Conservation (phyloP, 2,329 filamentous ascomycete species). For the Hyphodiscus sp. region DNA sequence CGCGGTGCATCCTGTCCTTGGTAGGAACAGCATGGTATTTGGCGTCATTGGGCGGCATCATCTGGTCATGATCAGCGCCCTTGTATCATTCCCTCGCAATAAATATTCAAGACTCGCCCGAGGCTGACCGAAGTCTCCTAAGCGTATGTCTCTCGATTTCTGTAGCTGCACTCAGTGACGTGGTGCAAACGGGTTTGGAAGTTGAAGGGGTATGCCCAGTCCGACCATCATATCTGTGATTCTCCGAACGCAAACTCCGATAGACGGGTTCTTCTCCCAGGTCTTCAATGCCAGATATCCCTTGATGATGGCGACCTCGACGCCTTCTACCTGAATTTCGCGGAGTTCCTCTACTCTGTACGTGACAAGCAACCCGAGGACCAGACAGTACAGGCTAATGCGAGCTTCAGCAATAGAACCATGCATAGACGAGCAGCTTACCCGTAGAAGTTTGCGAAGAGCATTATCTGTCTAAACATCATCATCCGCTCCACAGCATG, state of each 20-base stretch:
- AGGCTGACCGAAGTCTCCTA: not conserved
- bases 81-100: not conserved
- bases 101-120: not conserved
- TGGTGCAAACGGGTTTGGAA: not conserved
- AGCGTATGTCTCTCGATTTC: not conserved
- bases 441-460: not conserved
- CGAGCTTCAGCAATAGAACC: not conserved
- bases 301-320: not conserved
- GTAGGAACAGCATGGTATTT: not conserved
- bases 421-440: not conserved
- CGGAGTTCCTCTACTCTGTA: not conserved
- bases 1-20: not conserved
- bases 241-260: not conserved
- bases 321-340: not conserved
- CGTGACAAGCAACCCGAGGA: not conserved
- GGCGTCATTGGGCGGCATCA: not conserved
- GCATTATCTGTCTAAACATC: not conserved
- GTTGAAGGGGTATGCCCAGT: not conserved
- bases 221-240: not conserved
- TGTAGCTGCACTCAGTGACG: not conserved
- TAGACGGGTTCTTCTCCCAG: not conserved
- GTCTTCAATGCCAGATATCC: not conserved
- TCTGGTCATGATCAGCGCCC: not conserved
- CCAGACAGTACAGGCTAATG: not conserved
- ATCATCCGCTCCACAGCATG: not conserved